Evolutionary conservation across 139 green algal species (phyloP), one percentile per base, ranked within the genome.

Genomic region (Edaphochlamys debaryana): DNA sequence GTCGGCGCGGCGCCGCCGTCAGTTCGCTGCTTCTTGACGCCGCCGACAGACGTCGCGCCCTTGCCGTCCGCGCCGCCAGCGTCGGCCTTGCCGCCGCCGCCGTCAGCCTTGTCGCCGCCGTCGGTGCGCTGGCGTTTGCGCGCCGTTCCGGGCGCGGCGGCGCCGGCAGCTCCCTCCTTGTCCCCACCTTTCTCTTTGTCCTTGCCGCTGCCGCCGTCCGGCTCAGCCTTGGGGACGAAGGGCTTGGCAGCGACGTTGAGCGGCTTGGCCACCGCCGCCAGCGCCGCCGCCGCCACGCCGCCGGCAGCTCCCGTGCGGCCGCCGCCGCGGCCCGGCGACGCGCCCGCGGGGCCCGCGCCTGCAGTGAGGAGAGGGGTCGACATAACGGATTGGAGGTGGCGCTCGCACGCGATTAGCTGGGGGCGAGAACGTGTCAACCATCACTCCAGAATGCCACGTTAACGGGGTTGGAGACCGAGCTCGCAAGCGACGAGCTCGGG

Each of bases 181-280:
- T 29, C 54, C 32, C 11, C 56, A 30, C 25, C 32, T 27, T 40
- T 52, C 29, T 34, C 37, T 11, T 58, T 58, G 73, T 42, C 58
- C 8, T 29, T n/a, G 19, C 1, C n/a, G 30, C 60, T n/a, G 58
- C 29, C 58, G 58, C 27, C 58, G 58, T 4, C 58, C 29, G 13
- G 29, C 19, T 5, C 13, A 36, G 19, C 15, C 64, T 60, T 71
- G n/a, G 75, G 75, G 60, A 81, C 40, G 60, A 81, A 81, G 15
- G 75, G 75, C 75, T 81, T 81, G 40, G 75, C 75, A 17, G 40
- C n/a, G 40, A 27, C 75, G 58, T 81, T 81, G 4, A 81, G 38
- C 60, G n/a, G 17, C 75, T 71, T 81, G 62, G 27, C 52, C 40
- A 4, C 41, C 60, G 4, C 37, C 41, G 20, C 22, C 60, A 19